Base-by-base conservation (phyloP, 177 flowering plant genomes). In the Vitis hybrid region DNA sequence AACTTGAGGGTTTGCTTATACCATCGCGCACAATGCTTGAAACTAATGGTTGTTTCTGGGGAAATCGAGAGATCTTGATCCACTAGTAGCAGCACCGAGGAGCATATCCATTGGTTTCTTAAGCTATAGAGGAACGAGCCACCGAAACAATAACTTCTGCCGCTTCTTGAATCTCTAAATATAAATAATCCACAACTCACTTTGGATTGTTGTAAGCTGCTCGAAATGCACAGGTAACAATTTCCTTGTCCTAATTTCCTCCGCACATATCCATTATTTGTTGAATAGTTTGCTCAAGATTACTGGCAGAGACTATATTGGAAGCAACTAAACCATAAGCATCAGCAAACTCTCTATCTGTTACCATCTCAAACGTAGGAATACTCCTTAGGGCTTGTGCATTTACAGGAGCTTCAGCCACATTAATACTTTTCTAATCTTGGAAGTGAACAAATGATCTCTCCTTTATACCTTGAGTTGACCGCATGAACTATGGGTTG, bases 161-260 rank as follows among this genome's bases (percentile, higher is more conserved):
- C 31, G 90, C 49, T 77, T 88, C 87, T 20, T 94, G 99, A 74
- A 96, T 96, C 63, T 97, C 97, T 65, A 95, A 89, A 83, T 92
- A 95, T 60, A 95, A 80, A 73, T 95, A 95, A 73, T 95, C 98
- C 51, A 95, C 92, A 72, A 97, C 95, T 62, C 97, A 88, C 79
- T 92, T 97, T 47, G 98, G 98, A 66, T 92, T 92, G 82, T 92
- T 95, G 80, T 90, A 91, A 64, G 98, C 98, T 14, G 97, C 98
- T 69, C 92, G 88, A 76, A 95, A 92, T 50, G 98, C 98, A 82
- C 91, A 97, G 31, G 81, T 75, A 67, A 95, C 95, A 69, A 88
- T 95, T 63, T 92, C 95, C 80, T 80, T 89, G 77, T 92, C 98
- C 97, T 95, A 95, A 68, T 52, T 91, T 51, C 97, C 97, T 73